These are phyloP conservation scores for Candida tallmaniae DNA, from an alignment of 805 yeast genomes.

Conservation along the genomic window DNA sequence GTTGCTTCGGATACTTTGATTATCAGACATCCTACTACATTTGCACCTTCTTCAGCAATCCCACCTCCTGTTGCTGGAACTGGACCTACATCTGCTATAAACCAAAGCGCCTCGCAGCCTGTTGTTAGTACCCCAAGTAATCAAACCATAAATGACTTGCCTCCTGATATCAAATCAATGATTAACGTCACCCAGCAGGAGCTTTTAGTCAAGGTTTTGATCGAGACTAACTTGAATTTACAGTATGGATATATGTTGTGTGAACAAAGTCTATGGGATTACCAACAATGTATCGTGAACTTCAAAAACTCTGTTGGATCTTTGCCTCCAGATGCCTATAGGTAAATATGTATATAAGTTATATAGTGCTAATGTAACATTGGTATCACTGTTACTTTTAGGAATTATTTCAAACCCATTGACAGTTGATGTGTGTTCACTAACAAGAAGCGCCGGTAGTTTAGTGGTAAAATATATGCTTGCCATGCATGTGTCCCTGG, in stretches of 20 bases:
- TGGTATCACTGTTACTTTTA: no score
- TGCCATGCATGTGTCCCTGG: no score
- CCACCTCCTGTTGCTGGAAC: conserved; percentile 5
- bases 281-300: conserved; percentile 59
- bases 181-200: conserved; percentile 56
- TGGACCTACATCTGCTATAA: conserved; percentile 6
- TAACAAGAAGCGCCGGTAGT: not conserved
- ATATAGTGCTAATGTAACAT: not conserved
- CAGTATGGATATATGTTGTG: conserved; percentile 79
- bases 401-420: not conserved
- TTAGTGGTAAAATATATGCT: no score
- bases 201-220: conserved; percentile 57
- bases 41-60: conserved; percentile 1
- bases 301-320: conserved; percentile 64
- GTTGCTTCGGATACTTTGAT: conserved; percentile 82
- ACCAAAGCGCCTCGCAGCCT: conserved; percentile 3
- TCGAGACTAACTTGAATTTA: conserved; percentile 71
- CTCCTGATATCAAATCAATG: conserved; percentile 51
- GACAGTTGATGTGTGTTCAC: not conserved
- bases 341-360: conserved; percentile 2
- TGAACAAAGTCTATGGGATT: conserved; percentile 85
- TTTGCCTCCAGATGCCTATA: conserved; percentile 39
- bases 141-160: conserved; percentile 39
- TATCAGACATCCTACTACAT: conserved; percentile 51
- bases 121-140: conserved; percentile 15